Evolutionary conservation across 441 rosid genomes (phyloP).

Genomic region (Populus trichocarpa): DNA sequence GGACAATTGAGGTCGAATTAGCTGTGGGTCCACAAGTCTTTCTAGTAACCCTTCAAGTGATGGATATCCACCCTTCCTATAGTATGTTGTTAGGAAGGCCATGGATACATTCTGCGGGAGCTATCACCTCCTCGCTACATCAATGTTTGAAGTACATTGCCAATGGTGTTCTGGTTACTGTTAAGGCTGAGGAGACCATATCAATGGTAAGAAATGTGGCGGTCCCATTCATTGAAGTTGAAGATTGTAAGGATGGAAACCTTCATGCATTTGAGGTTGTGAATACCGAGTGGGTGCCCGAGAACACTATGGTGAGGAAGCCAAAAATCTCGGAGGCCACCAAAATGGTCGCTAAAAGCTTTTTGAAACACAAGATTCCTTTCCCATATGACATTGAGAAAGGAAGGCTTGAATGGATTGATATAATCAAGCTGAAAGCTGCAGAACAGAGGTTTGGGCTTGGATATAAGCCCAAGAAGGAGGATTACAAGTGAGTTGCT

Average conservation of each 20-base stretch:
- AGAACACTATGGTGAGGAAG: neutral
- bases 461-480: neutral
- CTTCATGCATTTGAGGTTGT: neutral
- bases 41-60: neutral
- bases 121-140: neutral
- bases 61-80: neutral
- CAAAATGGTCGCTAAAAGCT: neutral
- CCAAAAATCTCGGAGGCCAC: neutral
- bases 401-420: neutral
- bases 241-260: neutral
- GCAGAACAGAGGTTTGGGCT: too few relatives aligned
- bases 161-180: neutral
- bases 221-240: neutral
- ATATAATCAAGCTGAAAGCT: too few relatives aligned
- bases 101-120: neutral
- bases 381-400: fast-evolving
- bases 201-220: neutral
- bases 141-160: neutral
- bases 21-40: neutral
- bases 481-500: neutral
- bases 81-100: neutral
- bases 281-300: neutral
- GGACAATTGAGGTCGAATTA: neutral
- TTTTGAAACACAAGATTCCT: neutral
- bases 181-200: neutral